Evolutionary conservation across 768 basidiomycete species (phyloP), one percentile per base, ranked within the genome.

Genomic region (Lactarius sp.): DNA sequence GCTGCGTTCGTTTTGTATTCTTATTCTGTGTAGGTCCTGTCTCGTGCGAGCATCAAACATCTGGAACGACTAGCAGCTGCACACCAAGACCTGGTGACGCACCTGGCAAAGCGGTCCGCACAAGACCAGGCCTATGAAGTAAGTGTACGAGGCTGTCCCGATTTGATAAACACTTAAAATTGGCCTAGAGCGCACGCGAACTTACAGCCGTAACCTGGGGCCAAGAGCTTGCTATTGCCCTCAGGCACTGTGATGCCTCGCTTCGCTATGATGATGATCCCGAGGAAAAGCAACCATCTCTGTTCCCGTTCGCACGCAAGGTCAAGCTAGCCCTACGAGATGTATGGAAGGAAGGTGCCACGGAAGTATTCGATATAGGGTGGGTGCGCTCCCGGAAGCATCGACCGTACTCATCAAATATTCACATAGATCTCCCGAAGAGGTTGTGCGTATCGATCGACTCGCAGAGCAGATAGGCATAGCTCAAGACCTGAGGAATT

Each of bases 111-210:
- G 68, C 80, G 85, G 27, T 85, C 91, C 10, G 81, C 85, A 0
- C 87, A 91, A 65, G 90, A 92, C 69, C 88, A 91, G 70, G 85
- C 87, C 1, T 91, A 87, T 65, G 87, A 90, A 71, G 93, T 92
- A 68, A 63, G 85, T 72, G 9, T 52, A 6, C 52, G 3, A 9
- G n/a, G 42, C 2, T 10, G 16, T 59, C 31, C 42, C 42, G 39
- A 50, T 56, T 52, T 60, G 59, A 56, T 12, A 62, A 62, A 50
- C 16, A 41, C 59, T 52, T 49, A 65, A 33, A 47, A 14, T n/a
- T 51, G 42, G 6, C 67, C 0, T 66, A 94, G 94, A 92, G 90
- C 70, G 91, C 94, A 1, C 81, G 85, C 46, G 94, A 96, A 70
- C 78, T 96, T 51, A 85, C 86, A 16, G 85, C 86, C 6, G 87